Evolutionary conservation across 352 stramenopile genomes (phyloP), one percentile per base, ranked within the genome.

Genomic region (Pythium biforme): DNA sequence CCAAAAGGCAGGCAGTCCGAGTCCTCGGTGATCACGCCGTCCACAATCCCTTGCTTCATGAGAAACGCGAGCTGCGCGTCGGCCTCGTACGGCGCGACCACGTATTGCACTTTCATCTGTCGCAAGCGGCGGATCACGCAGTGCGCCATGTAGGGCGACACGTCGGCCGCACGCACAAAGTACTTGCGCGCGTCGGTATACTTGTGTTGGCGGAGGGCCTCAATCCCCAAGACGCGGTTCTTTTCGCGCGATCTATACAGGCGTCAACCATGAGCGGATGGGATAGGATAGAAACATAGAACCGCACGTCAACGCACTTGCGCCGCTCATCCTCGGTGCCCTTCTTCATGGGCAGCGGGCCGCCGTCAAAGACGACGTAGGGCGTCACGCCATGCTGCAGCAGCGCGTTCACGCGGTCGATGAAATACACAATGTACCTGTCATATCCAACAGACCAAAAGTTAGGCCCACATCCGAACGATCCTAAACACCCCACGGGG

Each of bases 61-160:
- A 99, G 64, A 64, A 95, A 98, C 9, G 96, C 96, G 58, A 99
- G 71, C 76, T 99, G 95, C 10, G 97, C 96, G 66, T 99, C 97
- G 19, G 97, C 97, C 77, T 99, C 97, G 69, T 99, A 99, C n/a
- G 97, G 97, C 17, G 97, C 97, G 1, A 99, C 95, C 25, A 99
- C 77, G 72, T 96, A 99, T 8, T 88, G 59, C 20, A 99, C 79
- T 40, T 75, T 46, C 73, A 90, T 81, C 7, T 67, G 23, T 14
- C 33, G 27, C 19, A 45, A 68, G 29, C 72, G 64, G 40, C 90
- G 59, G 23, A 86, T 76, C 5, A 95, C 74, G 47, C 80, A 76
- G 63, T 92, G 78, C 25, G 83, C 83, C 82, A 95, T 92, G 45
- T 77, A 90, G 0, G 86, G 86, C 34, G 84, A 90, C 23, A 92